Evolutionary conservation across 2,329 filamentous ascomycete species (phyloP), one percentile per base, ranked within the genome.

Genomic region (Phialophora expanda): DNA sequence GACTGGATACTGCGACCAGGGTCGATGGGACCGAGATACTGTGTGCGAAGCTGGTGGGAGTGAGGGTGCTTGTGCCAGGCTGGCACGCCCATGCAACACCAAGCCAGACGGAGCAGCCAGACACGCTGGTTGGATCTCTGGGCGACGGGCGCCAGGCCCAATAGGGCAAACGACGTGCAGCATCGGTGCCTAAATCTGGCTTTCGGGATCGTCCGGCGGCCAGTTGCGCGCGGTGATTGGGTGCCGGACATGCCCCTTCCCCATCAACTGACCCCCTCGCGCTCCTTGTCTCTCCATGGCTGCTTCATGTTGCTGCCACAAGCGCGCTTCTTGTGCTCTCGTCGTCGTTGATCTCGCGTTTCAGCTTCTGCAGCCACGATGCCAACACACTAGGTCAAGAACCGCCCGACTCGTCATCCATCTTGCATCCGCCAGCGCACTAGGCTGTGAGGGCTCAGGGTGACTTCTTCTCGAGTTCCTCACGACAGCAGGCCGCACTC

Each of bases 391-490:
- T 57, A 64, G 56, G 26, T 46, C 17, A 20, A 61, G 32, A 61
- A 57, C 28, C 50, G 24, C 61, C 56, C 24, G 41, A 66, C 61
- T 66, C 65, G 65, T 66, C 65, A 66, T 66, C 61, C 48, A 41
- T 44, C 20, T 59, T 34, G 41, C 56, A 48, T 58, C 48, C 17
- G 17, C 12, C 55, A 63, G n/a, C 48, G 30, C 30, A 44, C 30
- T 38, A 20, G 22, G 30, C 56, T 34, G 56, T 32, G 32, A 51
- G 30, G 55, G 44, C 56, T 54, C 41, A 59, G 28, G 20, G 20
- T 58, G 38, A 56, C 53, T 46, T 56, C 44, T 28, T 28, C 41
- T 53, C 14, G 14, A 11, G 20, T 30, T 55, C 20, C 32, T 34
- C 46, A 50, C 61, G 22, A 14, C 26, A 38, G 41, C 24, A 12